Evolutionary conservation across 306 rosid genomes (phyloP).

Genomic region (Citrullus mucosospermus): DNA sequence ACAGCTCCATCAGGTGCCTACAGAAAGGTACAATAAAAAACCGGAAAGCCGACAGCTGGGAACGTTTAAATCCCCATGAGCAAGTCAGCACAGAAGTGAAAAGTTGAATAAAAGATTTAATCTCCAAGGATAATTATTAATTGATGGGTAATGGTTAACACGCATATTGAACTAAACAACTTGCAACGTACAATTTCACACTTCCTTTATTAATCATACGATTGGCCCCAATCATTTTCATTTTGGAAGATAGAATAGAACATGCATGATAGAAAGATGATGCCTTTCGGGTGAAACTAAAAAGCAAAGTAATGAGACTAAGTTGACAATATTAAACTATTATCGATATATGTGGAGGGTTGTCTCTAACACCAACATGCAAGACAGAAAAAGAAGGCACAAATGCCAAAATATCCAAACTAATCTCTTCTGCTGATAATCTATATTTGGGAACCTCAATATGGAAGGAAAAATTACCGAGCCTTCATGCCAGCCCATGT

Average conservation of each 20-base stretch:
- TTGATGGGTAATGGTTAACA: background rate
- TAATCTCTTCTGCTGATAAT: background rate
- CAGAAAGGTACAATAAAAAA: background rate
- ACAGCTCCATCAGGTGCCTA: background rate
- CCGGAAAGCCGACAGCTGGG: background rate
- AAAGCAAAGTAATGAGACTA: no score
- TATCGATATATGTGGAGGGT: no score
- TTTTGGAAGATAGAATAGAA: background rate
- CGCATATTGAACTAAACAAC: background rate
- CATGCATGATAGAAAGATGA: no score
- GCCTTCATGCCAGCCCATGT: conserved; percentile 99
- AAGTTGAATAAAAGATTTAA: background rate
- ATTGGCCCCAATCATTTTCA: background rate
- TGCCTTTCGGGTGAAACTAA: no score
- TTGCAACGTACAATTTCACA: background rate
- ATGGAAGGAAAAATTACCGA: conserved; percentile 41
- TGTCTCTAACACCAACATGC: background rate
- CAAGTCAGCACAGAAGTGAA: background rate
- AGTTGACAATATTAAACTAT: no score
- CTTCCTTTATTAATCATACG: background rate
- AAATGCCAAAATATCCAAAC: background rate
- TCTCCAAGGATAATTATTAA: background rate
- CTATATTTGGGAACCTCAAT: background rate
- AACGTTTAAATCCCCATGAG: background rate
- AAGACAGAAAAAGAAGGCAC: background rate